phyloP scores from a whole-genome alignment of 2,329 filamentous ascomycete genomes.

The Aureobasidium pullulans region DNA sequence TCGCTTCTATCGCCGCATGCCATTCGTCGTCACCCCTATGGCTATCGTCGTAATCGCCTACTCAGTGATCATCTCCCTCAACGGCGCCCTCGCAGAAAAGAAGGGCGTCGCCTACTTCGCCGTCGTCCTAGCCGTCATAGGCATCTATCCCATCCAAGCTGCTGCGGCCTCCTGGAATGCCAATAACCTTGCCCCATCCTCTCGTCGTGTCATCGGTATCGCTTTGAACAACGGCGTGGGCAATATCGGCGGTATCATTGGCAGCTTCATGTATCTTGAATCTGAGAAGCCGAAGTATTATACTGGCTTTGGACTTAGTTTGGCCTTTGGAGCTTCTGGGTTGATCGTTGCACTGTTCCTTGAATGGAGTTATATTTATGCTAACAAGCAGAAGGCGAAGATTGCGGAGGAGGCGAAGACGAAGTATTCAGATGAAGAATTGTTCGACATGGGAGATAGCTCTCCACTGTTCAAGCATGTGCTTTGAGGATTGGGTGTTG shows the following conservation, averaged over 20 bases:
- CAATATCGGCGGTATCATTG: constrained; percentile 36
- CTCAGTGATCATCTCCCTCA: neutral
- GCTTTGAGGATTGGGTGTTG: neutral
- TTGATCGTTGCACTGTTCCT: neutral
- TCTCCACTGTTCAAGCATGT: neutral
- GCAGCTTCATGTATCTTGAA: constrained; percentile 31
- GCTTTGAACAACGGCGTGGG: constrained; percentile 33
- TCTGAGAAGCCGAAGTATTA: constrained; percentile 1
- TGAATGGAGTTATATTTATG: neutral
- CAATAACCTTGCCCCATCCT: constrained; percentile 27
- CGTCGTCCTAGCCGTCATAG: constrained; percentile 23
- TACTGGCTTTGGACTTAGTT: neutral
- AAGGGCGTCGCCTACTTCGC: constrained; percentile 20
- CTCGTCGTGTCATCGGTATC: constrained; percentile 32
- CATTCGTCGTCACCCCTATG: constrained; percentile 36
- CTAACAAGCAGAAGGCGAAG: neutral
- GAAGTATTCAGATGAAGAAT: neutral
- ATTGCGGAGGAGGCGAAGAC: neutral
- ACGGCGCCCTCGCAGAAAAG: neutral
- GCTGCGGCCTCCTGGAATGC: constrained; percentile 24
- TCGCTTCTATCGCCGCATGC: constrained; percentile 15
- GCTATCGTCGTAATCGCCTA: constrained; percentile 23
- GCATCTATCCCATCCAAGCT: constrained; percentile 25
- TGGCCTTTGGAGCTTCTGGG: neutral
- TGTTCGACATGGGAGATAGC: neutral